A percentile compares a stretch with the other conserved stretches of the same genome.
These are phyloP conservation scores for Ramalina peruviana DNA, from an alignment of 495 filamentous ascomycete genomes.

Conservation along the genomic window DNA sequence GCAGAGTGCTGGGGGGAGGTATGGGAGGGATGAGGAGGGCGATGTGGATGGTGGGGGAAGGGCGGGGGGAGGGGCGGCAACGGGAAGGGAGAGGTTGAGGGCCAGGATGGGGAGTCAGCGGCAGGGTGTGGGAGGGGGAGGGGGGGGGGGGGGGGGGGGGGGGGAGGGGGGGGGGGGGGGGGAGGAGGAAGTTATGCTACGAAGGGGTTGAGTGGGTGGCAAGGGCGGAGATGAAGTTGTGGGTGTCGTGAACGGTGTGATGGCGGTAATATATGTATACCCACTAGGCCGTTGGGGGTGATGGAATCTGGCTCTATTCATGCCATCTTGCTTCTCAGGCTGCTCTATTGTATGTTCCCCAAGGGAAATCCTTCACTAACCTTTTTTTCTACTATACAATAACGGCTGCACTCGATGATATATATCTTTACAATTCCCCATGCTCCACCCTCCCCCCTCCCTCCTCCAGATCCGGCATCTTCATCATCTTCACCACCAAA, in stretches of 20 bases:
- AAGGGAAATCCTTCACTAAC: too few relatives aligned
- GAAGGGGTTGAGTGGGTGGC: conserved; percentile 14
- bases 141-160: conserved; percentile 6
- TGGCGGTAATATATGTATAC: too few relatives aligned
- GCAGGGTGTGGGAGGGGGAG: conserved; percentile 21
- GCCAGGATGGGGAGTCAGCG: conserved; percentile 42
- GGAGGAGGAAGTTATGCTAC: conserved; percentile 13
- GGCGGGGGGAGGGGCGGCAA: conserved; percentile 36
- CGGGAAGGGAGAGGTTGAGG: conserved; percentile 45
- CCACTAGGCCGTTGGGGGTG: too few relatives aligned
- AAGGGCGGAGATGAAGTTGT: conserved; percentile 5
- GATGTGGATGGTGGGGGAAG: conserved; percentile 22
- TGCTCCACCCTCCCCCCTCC: conserved; percentile 1
- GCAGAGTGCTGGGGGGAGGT: too few relatives aligned
- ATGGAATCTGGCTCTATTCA: too few relatives aligned
- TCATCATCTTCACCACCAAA: conserved; percentile 95
- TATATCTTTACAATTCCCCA: conserved; percentile 29
- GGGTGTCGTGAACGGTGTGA: background rate
- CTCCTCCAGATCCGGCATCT: conserved; percentile 49
- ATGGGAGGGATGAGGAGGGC: conserved; percentile 14
- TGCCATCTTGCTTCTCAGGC: too few relatives aligned
- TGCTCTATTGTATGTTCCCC: too few relatives aligned
- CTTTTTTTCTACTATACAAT: too few relatives aligned
- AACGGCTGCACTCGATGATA: too few relatives aligned
- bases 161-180: conserved; percentile 3